These are phyloP conservation scores for Neofusicoccum cordaticola DNA, from an alignment of 2,329 filamentous ascomycete genomes.

Conservation along the genomic window DNA sequence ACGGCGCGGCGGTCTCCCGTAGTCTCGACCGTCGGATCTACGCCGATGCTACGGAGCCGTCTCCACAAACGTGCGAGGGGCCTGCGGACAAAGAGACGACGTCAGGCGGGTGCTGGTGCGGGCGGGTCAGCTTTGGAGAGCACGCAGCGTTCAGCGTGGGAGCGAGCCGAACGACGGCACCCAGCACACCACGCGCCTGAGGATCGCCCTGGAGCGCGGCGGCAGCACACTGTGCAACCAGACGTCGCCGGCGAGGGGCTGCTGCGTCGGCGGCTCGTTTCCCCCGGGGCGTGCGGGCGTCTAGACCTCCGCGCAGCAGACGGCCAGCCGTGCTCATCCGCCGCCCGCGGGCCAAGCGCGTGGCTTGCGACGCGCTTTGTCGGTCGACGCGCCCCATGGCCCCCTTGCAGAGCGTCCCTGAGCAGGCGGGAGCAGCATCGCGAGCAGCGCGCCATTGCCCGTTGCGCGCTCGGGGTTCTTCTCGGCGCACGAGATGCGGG, in stretches of 20 bases:
- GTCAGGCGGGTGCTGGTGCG: neutral
- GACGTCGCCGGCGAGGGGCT: neutral
- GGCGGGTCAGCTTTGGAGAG: neutral
- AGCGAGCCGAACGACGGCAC: neutral
- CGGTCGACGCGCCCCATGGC: neutral
- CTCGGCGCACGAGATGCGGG: neutral
- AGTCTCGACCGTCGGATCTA: conserved; percentile 12
- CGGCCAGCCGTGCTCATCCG: neutral
- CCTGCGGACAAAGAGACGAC: conserved; percentile 3
- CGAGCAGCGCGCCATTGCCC: neutral
- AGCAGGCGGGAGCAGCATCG: neutral
- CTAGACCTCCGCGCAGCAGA: neutral
- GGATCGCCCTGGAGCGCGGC: neutral
- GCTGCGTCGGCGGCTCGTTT: neutral
- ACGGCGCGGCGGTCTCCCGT: conserved; percentile 5
- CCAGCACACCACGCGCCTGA: neutral
- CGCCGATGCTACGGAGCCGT: conserved; percentile 3
- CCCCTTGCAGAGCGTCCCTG: neutral
- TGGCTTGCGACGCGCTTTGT: conserved; percentile 1
- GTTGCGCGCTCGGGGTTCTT: neutral
- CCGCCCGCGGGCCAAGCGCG: neutral
- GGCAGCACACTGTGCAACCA: neutral
- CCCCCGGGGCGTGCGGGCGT: neutral
- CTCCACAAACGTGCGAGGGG: conserved; percentile 8
- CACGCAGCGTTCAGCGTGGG: neutral